Evolutionary conservation across 768 basidiomycete species (phyloP).

Genomic region (Macrocybe gigantea): DNA sequence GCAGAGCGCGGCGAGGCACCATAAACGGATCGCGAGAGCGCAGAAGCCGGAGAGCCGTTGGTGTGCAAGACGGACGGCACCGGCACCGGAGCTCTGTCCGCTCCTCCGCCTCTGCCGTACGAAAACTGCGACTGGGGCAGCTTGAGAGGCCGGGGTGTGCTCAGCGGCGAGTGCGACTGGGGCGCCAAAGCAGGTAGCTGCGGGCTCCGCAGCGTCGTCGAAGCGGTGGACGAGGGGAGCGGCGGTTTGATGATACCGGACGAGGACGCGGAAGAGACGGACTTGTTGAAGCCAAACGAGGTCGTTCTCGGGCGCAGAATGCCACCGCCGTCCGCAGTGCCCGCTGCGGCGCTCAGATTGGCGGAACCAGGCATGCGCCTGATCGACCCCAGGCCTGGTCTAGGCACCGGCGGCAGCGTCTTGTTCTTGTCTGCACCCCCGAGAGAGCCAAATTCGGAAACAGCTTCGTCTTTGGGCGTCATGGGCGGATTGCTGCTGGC

Average conservation of each 20-base stretch:
- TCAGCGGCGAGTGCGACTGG: neutral
- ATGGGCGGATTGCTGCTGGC: no score
- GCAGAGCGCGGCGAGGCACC: neutral
- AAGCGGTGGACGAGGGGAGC: neutral
- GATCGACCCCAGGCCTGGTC: constrained; percentile 11
- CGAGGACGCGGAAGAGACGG: no score
- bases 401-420: constrained; percentile 26
- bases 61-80: constrained; percentile 4
- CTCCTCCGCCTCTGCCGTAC: constrained; percentile 12
- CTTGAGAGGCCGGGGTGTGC: constrained; percentile 9
- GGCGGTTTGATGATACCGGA: neutral
- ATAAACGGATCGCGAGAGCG: neutral
- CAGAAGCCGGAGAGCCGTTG: neutral
- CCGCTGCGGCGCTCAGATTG: constrained; percentile 2
- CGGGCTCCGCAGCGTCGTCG: neutral
- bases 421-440: constrained; percentile 25
- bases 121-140: constrained; percentile 23
- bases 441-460: constrained; percentile 3
- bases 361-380: constrained; percentile 1
- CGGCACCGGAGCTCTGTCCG: constrained; percentile 29
- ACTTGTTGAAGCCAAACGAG: neutral
- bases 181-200: no score
- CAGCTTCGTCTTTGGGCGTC: no score
- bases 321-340: neutral
- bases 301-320: neutral